These are phyloP conservation scores for Exophiala lecanii-corni DNA, from an alignment of 2,329 filamentous ascomycete genomes.

Conservation along the genomic window DNA sequence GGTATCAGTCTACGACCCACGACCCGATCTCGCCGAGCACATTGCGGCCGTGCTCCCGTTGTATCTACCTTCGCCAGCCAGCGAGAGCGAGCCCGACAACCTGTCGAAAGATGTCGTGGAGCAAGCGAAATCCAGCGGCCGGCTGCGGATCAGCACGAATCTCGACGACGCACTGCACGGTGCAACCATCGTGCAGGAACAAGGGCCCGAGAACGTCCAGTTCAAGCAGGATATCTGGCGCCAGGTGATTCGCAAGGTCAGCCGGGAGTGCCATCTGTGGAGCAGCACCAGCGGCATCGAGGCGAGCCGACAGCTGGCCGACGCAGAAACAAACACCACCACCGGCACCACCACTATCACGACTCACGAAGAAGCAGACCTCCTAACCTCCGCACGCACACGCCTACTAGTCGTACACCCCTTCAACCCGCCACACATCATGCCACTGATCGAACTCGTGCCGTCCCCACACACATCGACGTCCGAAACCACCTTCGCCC, in stretches of 20 bases:
- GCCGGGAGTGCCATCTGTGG: constrained; percentile 48
- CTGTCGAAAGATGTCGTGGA: constrained; percentile 22
- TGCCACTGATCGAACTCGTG: constrained; percentile 57
- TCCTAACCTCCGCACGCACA: neutral
- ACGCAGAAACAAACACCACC: neutral
- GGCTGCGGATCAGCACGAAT: constrained; percentile 36
- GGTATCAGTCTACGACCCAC: constrained; percentile 49
- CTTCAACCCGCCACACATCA: constrained; percentile 59
- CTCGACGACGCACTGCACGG: constrained; percentile 39
- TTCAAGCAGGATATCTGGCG: constrained; percentile 53
- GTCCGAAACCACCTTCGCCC: constrained; percentile 43
- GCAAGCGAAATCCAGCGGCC: constrained; percentile 25
- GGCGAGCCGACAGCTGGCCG: constrained; percentile 45
- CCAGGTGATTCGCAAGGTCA: constrained; percentile 45
- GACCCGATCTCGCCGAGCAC: constrained; percentile 45
- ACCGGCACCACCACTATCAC: neutral
- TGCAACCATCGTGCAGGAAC: constrained; percentile 55
- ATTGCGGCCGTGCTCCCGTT: constrained; percentile 39
- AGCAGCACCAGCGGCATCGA: constrained; percentile 56
- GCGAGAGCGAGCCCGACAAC: neutral
- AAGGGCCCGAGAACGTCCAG: constrained; percentile 50
- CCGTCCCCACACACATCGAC: constrained; percentile 42
- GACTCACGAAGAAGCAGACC: neutral
- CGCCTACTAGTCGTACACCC: constrained; percentile 56
- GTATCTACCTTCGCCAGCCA: constrained; percentile 33